Evolutionary conservation across 148 eudicot genomes (phyloP).

Genomic region (Amaranthus cruentus): DNA sequence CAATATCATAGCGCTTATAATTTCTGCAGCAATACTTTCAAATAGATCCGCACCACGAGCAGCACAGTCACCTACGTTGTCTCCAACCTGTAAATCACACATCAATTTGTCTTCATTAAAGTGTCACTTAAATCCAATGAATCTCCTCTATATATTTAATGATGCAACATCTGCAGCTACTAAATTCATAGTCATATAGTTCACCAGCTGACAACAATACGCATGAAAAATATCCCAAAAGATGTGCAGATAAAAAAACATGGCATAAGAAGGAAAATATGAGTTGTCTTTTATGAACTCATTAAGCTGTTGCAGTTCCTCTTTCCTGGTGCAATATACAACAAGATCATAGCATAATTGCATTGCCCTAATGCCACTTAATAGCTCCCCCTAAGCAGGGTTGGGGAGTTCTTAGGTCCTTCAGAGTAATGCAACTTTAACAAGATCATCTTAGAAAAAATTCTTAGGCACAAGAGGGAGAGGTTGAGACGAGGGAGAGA

Average conservation of each 20-base stretch:
- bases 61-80: conserved; percentile 99
- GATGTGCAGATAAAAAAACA: not conserved
- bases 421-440: not conserved
- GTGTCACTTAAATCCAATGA: not conserved
- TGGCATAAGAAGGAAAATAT: not conserved
- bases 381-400: too few relatives aligned
- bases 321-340: not conserved
- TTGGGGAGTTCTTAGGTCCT: not conserved
- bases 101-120: conserved; percentile 3
- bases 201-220: not conserved
- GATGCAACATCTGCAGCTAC: not conserved
- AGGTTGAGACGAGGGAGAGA: not conserved
- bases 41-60: conserved; percentile 99
- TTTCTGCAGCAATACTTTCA: conserved; percentile 99
- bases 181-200: not conserved
- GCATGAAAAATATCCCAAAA: not conserved
- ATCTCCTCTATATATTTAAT: not conserved
- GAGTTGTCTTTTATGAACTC: not conserved
- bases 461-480: not conserved
- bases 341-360: not conserved
- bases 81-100: conserved; percentile 70
- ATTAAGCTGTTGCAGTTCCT: not conserved
- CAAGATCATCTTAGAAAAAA: not conserved
- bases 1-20: conserved; percentile 97
- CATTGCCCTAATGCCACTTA: not conserved